These are phyloP conservation scores for Rubia tinctorum DNA, from an alignment of 305 asterid genomes.

Conservation along the genomic window DNA sequence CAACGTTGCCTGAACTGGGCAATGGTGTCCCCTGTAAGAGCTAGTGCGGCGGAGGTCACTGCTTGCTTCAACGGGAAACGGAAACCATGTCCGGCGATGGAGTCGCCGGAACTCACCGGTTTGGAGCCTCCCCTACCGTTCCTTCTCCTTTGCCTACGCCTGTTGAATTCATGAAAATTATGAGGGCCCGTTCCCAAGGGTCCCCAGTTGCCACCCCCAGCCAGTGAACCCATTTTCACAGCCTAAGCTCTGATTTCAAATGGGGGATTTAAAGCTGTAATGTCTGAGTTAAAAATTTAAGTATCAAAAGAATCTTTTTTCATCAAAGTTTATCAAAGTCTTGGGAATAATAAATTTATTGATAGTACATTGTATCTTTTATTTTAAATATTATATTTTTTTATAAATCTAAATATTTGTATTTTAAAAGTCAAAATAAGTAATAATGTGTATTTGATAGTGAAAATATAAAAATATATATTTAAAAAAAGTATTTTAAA, in stretches of 20 bases:
- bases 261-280: no score
- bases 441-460: no score
- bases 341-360: no score
- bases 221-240: slow-evolving; percentile 12
- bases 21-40: slow-evolving; percentile 72
- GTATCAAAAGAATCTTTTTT: no score
- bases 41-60: slow-evolving; percentile 51
- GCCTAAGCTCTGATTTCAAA: background rate
- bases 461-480: no score
- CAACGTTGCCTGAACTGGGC: slow-evolving; percentile 69
- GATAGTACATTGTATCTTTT: no score
- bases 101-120: slow-evolving; percentile 36
- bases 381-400: no score
- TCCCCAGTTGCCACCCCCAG: slow-evolving; percentile 52
- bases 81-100: slow-evolving; percentile 36
- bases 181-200: slow-evolving; percentile 57
- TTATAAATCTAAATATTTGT: no score
- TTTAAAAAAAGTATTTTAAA: no score
- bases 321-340: no score
- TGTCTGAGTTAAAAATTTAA: no score
- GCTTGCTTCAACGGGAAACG: slow-evolving; percentile 69
- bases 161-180: slow-evolving; percentile 20
- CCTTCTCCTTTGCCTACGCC: slow-evolving; percentile 27
- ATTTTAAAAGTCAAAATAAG: no score
- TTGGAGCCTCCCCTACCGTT: slow-evolving; percentile 33